A percentile compares a stretch with the other conserved stretches of the same genome.
phyloP scores from a whole-genome alignment of 163 green algal genomes.

The Coccomyxa subellipsoidea region DNA sequence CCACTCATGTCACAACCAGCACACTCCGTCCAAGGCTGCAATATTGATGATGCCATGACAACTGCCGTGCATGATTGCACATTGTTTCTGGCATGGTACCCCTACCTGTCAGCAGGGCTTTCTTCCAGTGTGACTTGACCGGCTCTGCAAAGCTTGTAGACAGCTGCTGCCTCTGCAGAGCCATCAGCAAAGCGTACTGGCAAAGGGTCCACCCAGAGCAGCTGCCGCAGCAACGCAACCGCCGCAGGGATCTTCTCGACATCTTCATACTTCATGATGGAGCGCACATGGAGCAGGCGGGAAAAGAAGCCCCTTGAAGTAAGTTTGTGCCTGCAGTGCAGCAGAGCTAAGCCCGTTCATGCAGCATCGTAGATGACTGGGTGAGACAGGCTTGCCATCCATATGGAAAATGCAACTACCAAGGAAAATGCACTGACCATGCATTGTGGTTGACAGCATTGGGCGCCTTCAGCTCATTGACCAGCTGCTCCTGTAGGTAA shows the following conservation, averaged over 20 bases:
- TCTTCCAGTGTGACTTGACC: background rate
- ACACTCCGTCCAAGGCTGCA: background rate
- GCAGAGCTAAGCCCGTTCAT: too few species aligned
- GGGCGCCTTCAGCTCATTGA: background rate
- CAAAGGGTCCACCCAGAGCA: slow-evolving; percentile 4
- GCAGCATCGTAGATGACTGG: too few species aligned
- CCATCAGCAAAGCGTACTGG: background rate
- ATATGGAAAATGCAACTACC: background rate
- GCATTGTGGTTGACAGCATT: background rate
- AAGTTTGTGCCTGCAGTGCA: slow-evolving; percentile 1
- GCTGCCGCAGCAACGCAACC: background rate
- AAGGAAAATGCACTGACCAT: too few species aligned
- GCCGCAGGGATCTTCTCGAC: slow-evolving; percentile 5
- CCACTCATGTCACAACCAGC: background rate
- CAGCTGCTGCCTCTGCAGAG: background rate
- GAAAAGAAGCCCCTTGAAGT: background rate
- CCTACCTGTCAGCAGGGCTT: background rate
- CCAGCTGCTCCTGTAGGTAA: background rate
- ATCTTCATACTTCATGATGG: background rate
- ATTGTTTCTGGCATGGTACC: background rate
- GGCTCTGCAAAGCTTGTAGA: background rate
- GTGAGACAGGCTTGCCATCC: background rate
- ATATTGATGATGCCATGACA: background rate
- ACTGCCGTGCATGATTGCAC: background rate
- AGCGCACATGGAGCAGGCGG: background rate